These are phyloP conservation scores for Bauhinia variegata DNA, from an alignment of 306 rosid genomes.

Conservation along the genomic window DNA sequence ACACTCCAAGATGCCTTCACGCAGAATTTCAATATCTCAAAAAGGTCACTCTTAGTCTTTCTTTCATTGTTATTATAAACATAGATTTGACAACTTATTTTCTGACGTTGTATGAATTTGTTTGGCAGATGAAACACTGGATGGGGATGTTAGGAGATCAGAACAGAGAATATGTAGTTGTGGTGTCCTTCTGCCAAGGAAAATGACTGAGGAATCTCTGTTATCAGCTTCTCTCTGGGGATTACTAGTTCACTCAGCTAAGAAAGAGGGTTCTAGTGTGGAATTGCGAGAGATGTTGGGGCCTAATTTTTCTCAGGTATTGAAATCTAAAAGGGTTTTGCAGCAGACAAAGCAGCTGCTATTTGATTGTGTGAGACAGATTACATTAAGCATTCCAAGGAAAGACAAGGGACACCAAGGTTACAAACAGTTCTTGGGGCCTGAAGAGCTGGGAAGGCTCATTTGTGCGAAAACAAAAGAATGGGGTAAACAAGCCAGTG, in stretches of 20 bases:
- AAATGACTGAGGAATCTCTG: slow-evolving; percentile 54
- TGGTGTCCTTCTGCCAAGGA: slow-evolving; percentile 42
- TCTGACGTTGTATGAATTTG: slow-evolving; percentile 21
- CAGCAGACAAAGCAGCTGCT: slow-evolving; percentile 64
- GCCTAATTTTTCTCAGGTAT: slow-evolving; percentile 43
- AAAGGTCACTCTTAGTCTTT: slow-evolving; percentile 11
- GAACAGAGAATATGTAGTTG: slow-evolving; percentile 36
- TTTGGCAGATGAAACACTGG: slow-evolving; percentile 37
- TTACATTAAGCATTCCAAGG: slow-evolving; percentile 38
- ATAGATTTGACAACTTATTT: background rate
- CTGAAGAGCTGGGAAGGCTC: slow-evolving; percentile 57
- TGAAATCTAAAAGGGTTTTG: slow-evolving; percentile 54
- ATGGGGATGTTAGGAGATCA: slow-evolving; percentile 28
- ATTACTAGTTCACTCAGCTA: slow-evolving; percentile 45
- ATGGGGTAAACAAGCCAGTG: slow-evolving; percentile 45
- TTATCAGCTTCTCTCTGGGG: slow-evolving; percentile 65
- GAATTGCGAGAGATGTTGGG: slow-evolving; percentile 42
- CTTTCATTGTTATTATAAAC: too few relatives aligned
- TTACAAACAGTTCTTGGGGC: slow-evolving; percentile 38
- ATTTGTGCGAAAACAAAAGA: slow-evolving; percentile 45
- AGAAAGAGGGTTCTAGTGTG: slow-evolving; percentile 36
- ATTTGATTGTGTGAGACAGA: slow-evolving; percentile 73
- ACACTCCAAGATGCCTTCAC: slow-evolving; percentile 37
- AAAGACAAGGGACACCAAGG: slow-evolving; percentile 26
- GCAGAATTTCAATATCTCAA: slow-evolving; percentile 19